Conservation (phyloP, 75 land plant species). For the Chamaecyparis obtusa region DNA sequence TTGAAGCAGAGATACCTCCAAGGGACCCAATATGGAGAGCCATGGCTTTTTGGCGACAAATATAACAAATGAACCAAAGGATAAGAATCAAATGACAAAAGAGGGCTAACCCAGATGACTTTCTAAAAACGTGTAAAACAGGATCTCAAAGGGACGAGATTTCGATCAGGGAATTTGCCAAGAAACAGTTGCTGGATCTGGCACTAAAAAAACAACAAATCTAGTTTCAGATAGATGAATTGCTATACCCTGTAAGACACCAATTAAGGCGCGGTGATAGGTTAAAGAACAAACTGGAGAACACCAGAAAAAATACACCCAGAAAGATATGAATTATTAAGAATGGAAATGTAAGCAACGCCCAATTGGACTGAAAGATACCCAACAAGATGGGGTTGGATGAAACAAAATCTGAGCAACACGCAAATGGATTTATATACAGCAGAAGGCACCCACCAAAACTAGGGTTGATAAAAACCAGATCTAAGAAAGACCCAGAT, state of each 20-base stretch:
- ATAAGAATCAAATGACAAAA: background rate
- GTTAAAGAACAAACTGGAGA: background rate
- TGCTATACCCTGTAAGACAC: background rate
- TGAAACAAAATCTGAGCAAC: background rate
- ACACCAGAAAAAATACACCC: background rate
- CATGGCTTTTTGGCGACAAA: constrained; percentile 22
- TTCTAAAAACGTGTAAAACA: background rate
- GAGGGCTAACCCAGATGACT: background rate
- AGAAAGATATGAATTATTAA: background rate
- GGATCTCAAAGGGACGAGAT: background rate
- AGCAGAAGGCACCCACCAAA: background rate
- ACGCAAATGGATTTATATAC: background rate
- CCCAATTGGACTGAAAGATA: background rate
- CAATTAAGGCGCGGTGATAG: background rate
- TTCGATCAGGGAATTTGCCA: background rate
- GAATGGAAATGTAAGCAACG: background rate
- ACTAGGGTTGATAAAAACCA: background rate
- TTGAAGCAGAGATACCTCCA: constrained; percentile 8
- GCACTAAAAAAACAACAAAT: background rate
- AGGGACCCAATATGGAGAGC: constrained; percentile 46
- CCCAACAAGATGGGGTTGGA: background rate
- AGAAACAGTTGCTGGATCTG: background rate
- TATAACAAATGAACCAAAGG: background rate
- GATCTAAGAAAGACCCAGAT: background rate
- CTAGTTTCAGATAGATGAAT: background rate